Conservation (phyloP, 805 yeast genomes). For the Yarrowia yakushimensis region DNA sequence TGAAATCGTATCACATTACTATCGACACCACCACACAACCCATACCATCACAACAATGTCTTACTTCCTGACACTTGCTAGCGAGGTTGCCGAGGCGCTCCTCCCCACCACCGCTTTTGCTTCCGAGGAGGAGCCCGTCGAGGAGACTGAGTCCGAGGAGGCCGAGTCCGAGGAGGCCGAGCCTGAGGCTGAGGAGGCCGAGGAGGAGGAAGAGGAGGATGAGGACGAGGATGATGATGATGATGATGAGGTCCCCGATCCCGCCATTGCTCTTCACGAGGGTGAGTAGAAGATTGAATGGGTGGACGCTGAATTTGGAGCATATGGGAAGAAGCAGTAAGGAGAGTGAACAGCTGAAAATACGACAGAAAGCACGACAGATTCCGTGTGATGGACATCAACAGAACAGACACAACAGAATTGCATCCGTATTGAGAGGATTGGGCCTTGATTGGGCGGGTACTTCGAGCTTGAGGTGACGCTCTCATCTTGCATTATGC, state of each 20-base stretch:
- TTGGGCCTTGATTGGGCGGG: neutral
- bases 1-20: constrained; percentile 22
- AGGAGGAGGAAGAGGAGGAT: constrained; percentile 33
- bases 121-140: constrained; percentile 46
- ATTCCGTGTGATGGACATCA: neutral
- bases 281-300: constrained; percentile 1
- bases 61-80: constrained; percentile 30
- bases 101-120: constrained; percentile 81
- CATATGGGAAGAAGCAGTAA: neutral
- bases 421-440: neutral
- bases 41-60: constrained; percentile 28
- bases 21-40: constrained; percentile 10
- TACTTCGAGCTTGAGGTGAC: neutral
- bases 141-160: constrained; percentile 34
- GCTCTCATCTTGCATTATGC: no score
- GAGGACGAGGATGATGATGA: constrained; percentile 43
- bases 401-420: neutral
- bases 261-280: constrained; percentile 24
- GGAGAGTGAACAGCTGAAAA: neutral
- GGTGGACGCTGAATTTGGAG: neutral
- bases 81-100: constrained; percentile 73
- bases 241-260: constrained; percentile 53
- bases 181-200: constrained; percentile 40
- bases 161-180: constrained; percentile 4
- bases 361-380: neutral